Percentiles rank a stretch among this genome's conserved stretches.
Conservation (phyloP, 78 protist genomes). For the Dictyostelium capitatum region DNA sequence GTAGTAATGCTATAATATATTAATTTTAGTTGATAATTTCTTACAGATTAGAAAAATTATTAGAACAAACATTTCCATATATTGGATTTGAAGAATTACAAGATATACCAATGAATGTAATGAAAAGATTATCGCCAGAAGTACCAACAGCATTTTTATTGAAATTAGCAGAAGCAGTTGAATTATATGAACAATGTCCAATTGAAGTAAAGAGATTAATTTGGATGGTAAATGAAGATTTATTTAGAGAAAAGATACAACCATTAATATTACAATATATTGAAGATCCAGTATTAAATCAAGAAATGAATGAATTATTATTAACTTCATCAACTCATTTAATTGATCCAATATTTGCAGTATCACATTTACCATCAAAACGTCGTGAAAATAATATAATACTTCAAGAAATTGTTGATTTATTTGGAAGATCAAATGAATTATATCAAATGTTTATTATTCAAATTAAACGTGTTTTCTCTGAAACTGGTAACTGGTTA, state of each 20-base stretch:
- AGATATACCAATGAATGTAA: constrained; percentile 72
- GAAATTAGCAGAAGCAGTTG: constrained; percentile 42
- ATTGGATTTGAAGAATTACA: constrained; percentile 67
- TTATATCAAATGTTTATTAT: constrained; percentile 17
- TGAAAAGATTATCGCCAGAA: constrained; percentile 50
- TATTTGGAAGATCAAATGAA: constrained; percentile 32
- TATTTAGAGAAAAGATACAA: constrained; percentile 34
- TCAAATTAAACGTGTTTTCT: background rate
- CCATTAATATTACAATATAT: constrained; percentile 42
- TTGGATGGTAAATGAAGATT: constrained; percentile 50
- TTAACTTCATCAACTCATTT: background rate
- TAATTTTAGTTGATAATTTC: background rate
- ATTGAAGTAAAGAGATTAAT: constrained; percentile 69
- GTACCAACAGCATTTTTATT: constrained; percentile 60
- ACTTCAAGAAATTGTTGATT: constrained; percentile 19
- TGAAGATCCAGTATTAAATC: constrained; percentile 47
- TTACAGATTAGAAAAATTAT: constrained; percentile 56
- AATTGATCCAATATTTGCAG: background rate
- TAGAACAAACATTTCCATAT: constrained; percentile 73
- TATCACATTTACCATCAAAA: constrained; percentile 49
- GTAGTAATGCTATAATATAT: background rate
- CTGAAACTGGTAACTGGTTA: background rate
- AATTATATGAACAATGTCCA: constrained; percentile 76
- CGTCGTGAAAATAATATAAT: constrained; percentile 50
- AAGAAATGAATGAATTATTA: constrained; percentile 54